These are phyloP conservation scores for Emmonsiellopsis sp. DNA, from an alignment of 2,329 filamentous ascomycete species.

Conservation along the genomic window DNA sequence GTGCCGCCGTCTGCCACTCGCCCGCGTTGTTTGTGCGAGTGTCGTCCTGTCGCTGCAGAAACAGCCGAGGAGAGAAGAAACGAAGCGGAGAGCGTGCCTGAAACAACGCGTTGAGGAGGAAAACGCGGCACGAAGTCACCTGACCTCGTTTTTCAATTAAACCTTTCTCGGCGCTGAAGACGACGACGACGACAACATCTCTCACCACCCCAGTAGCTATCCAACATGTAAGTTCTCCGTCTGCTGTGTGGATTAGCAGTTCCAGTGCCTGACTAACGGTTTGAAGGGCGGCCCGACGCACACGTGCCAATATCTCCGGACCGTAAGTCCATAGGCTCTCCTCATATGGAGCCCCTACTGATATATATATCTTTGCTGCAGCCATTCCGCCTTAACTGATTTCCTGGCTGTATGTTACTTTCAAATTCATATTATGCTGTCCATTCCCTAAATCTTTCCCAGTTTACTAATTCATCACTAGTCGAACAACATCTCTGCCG, in stretches of 20 bases:
- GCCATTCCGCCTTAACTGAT: constrained; percentile 58
- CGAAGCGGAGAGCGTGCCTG: constrained; percentile 1
- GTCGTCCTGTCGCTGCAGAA: not conserved
- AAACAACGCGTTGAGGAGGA: constrained; percentile 9
- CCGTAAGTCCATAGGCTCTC: constrained; percentile 31
- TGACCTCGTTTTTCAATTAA: constrained; percentile 9
- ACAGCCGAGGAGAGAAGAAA: too few species aligned
- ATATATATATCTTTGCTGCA: constrained; percentile 17
- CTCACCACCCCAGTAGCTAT: not conserved
- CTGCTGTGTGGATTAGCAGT: not conserved
- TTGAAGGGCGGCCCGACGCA: constrained; percentile 2
- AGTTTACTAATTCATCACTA: constrained; percentile 16
- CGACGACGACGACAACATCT: not conserved
- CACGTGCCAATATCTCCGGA: constrained; percentile 5
- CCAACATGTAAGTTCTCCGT: constrained; percentile 3
- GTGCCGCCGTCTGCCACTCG: not conserved
- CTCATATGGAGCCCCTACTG: not conserved
- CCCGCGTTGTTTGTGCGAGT: not conserved
- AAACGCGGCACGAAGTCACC: constrained; percentile 14
- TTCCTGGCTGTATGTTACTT: constrained; percentile 49
- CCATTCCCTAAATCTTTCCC: not conserved
- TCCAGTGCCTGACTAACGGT: not conserved
- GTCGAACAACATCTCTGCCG: constrained; percentile 58
- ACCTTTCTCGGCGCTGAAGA: not conserved
- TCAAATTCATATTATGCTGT: too few species aligned